Conservation (phyloP, 345 rosid species). For the Erucastrum elatum region DNA sequence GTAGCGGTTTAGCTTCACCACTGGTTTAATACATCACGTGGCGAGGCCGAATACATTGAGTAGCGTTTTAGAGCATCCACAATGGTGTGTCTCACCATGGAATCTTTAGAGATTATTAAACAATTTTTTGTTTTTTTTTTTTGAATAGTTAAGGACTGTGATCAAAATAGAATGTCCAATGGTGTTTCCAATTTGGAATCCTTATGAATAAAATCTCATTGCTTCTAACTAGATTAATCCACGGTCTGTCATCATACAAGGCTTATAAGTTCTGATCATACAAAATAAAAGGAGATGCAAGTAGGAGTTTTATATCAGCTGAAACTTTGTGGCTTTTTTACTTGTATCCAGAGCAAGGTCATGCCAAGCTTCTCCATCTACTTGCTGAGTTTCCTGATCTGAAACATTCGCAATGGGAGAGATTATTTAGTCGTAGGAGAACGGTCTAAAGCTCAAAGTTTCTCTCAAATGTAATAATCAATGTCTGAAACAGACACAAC, state of each 20-base stretch:
- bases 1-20: not conserved
- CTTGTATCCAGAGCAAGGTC: constrained; percentile 77
- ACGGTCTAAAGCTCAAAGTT: not conserved
- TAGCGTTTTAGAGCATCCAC: not conserved
- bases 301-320: not conserved
- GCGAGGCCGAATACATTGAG: not conserved
- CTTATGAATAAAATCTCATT: too few relatives aligned
- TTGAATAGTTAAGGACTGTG: too few relatives aligned
- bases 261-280: constrained; percentile 5
- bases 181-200: too few relatives aligned
- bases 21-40: not conserved
- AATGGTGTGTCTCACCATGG: too few relatives aligned
- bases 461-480: not conserved
- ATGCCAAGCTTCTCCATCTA: constrained; percentile 71
- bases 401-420: constrained; percentile 20
- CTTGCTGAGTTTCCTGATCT: constrained; percentile 79
- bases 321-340: constrained; percentile 24
- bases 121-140: too few relatives aligned
- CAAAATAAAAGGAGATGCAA: not conserved
- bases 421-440: not conserved
- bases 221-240: too few relatives aligned
- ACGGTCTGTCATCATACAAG: not conserved
- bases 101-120: too few relatives aligned
- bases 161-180: too few relatives aligned
- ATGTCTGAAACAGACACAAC: not conserved